A percentile compares a stretch with the other conserved stretches of the same genome.
These are phyloP conservation scores for Chaetomium sp. DNA, from an alignment of 2,329 filamentous ascomycete species.

Conservation along the genomic window DNA sequence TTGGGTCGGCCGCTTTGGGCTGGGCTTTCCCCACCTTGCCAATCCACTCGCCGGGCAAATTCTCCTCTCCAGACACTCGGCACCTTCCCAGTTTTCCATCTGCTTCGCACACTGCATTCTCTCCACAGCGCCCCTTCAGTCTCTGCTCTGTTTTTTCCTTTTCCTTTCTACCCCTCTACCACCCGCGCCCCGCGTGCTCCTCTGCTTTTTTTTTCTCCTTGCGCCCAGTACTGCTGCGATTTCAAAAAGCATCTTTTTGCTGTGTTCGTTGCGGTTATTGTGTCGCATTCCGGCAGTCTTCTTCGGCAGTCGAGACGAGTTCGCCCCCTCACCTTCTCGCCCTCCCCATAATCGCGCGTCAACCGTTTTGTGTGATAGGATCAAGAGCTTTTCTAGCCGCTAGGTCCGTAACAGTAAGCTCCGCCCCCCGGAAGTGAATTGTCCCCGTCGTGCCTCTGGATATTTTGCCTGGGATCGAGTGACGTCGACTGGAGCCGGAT, in stretches of 20 bases:
- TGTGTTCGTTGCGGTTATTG: constrained; percentile 38
- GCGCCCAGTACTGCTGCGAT: constrained; percentile 39
- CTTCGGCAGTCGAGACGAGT: constrained; percentile 12
- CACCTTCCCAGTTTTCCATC: constrained; percentile 39
- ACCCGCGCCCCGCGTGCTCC: constrained; percentile 21
- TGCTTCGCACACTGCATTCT: constrained; percentile 34
- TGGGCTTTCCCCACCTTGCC: constrained; percentile 33
- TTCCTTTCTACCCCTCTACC: constrained; percentile 40
- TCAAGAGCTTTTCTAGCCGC: neutral
- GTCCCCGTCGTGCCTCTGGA: neutral
- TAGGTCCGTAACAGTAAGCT: constrained; percentile 7
- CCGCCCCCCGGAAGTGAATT: neutral
- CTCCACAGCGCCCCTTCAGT: constrained; percentile 38
- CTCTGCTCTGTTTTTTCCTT: constrained; percentile 39
- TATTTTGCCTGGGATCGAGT: neutral
- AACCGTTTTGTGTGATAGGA: neutral
- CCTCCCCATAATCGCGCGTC: neutral
- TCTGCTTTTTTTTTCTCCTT: constrained; percentile 28
- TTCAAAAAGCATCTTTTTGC: constrained; percentile 43
- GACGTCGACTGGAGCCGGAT: neutral
- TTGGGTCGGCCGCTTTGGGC: constrained; percentile 26
- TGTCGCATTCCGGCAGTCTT: constrained; percentile 35
- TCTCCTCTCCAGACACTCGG: constrained; percentile 32
- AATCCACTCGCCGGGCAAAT: constrained; percentile 30
- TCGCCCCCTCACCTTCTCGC: constrained; percentile 3